These are phyloP conservation scores for Sambucus nigra DNA, from an alignment of 129 eudicot genomes.

Conservation along the genomic window DNA sequence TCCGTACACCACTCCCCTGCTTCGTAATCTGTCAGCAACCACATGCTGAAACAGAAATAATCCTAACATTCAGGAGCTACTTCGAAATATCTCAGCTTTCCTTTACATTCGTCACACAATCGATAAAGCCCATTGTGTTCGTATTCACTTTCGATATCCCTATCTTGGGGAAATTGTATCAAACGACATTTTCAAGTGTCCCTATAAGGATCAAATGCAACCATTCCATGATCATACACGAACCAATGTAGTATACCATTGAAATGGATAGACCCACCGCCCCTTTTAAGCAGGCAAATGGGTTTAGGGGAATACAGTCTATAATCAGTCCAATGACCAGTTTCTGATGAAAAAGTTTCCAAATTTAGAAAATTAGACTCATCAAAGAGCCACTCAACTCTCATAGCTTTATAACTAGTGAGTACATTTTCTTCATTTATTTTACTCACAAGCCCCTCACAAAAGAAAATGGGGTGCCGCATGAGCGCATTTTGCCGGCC, in stretches of 20 bases:
- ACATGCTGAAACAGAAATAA: conserved; percentile 36
- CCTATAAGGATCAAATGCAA: conserved; percentile 38
- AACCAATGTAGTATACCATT: conserved; percentile 41
- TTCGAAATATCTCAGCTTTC: conserved; percentile 31
- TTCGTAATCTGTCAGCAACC: conserved; percentile 38
- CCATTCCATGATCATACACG: conserved; percentile 40
- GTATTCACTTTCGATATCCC: conserved; percentile 24
- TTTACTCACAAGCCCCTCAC: conserved; percentile 40
- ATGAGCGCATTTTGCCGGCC: conserved; percentile 17
- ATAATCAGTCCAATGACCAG: conserved; percentile 36
- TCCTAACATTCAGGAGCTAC: conserved; percentile 21
- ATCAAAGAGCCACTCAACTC: conserved; percentile 24
- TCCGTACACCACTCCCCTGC: conserved; percentile 36
- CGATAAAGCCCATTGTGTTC: conserved; percentile 34
- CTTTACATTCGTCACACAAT: conserved; percentile 34
- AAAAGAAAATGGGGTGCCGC: conserved; percentile 32
- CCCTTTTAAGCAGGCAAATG: conserved; percentile 32
- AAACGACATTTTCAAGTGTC: conserved; percentile 22
- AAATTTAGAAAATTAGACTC: conserved; percentile 18
- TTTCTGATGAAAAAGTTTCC: conserved; percentile 37
- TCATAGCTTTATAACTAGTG: conserved; percentile 28
- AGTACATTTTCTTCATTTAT: conserved; percentile 29
- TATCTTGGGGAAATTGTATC: conserved; percentile 26
- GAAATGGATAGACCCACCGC: conserved; percentile 33
- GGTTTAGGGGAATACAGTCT: conserved; percentile 18